Base-by-base conservation (phyloP, 75 land plant species). In the Ceratopteris richardii region DNA sequence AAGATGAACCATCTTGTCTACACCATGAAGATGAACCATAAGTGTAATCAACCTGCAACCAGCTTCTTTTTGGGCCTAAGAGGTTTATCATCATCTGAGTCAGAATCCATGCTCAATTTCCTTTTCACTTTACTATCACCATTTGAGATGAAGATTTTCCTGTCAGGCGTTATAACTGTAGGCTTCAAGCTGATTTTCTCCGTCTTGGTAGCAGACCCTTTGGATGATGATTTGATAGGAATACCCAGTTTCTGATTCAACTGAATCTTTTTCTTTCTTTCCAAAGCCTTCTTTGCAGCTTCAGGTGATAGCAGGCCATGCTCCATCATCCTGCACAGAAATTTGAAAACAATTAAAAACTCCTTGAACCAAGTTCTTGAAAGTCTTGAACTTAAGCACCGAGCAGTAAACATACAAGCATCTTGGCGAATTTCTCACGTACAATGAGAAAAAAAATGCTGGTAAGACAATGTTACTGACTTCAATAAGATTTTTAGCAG, bases 281-380 rank as follows among this genome's bases (percentile, higher is more conserved):
- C 83, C 56, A 66, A 83, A 14, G 82, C 83, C 59, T 70, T 68
- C 58, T 71, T 70, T 17, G 90, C 90, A 30, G 39, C 80, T 5
- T 82, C 83, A 20, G 20, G 30, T 23, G 83, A 44, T 13, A 86
- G 61, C 48, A 86, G 57, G 33, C 83, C 83, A 60, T 79, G 66
- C 44, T 80, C 83, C 83, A 80, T 80, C 81, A 80, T 65, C 82
- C 82, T 80, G 62, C 40, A n/a, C 56, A 25, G 16, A 33, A 33
- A 33, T n/a, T n/a, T n/a, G n/a, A n/a, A n/a, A 17, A 37, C n/a
- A 50, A 60, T 47, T 42, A 53, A 21, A 21, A 4, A 2, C 29
- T 17, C 7, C 25, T 24, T n/a, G n/a, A 60, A 29, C 33, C 37
- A 60, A 16, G 37, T 43, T 11, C 61, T 40, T 23, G 12, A 1